Evolutionary conservation across 139 green algal genomes (phyloP), one percentile per base, ranked within the genome.

Genomic region (Chlorella sp.): DNA sequence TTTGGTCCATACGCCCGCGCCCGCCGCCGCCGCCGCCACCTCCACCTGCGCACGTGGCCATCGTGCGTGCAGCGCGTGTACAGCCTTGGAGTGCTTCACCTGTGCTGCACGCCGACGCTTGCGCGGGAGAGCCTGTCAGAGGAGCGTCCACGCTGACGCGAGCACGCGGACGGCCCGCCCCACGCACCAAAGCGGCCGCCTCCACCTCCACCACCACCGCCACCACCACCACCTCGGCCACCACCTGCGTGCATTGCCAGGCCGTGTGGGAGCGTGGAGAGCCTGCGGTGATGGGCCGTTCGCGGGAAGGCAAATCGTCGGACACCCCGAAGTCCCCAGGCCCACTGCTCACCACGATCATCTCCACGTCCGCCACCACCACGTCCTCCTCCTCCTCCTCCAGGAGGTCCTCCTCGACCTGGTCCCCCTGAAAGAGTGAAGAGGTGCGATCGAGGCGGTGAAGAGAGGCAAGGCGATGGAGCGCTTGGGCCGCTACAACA

Each of bases 301-400:
- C n/a, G n/a, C n/a, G n/a, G n/a, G n/a, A n/a, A n/a, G n/a, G n/a
- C n/a, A n/a, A n/a, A n/a, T n/a, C n/a, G n/a, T n/a, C n/a, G n/a
- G n/a, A n/a, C n/a, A n/a, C n/a, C n/a, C n/a, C n/a, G n/a, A n/a
- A n/a, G n/a, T n/a, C n/a, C n/a, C n/a, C n/a, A n/a, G n/a, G n/a
- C n/a, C n/a, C n/a, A n/a, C n/a, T n/a, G n/a, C n/a, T n/a, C n/a
- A n/a, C n/a, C n/a, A n/a, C n/a, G n/a, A 67, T 10, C 23, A 27
- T 23, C 61, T 10, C 17, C 62, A 32, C 31, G 35, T 31, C 17
- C 67, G 6, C 67, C 67, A 49, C 14, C 64, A 49, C 67, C 5
- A n/a, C 67, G n/a, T 73, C 67, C 26, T 73, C 67, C 23, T 51
- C 31, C 10, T 50, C 32, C 10, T 51, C 65, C 27, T 71, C 65